Conservation (phyloP, 208 protist genomes). For the Leishmania tarentolae region DNA sequence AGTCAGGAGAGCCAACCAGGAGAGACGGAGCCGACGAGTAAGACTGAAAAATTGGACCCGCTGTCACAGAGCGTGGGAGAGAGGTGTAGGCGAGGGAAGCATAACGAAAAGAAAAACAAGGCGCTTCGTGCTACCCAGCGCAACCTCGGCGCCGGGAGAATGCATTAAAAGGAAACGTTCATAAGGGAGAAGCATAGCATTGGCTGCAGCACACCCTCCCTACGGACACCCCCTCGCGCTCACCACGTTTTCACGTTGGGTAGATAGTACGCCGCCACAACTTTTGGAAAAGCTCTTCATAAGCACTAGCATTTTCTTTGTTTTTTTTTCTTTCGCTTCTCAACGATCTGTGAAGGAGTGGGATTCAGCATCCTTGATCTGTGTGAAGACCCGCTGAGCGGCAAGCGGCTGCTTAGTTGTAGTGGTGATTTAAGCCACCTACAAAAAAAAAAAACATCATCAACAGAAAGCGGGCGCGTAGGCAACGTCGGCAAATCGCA, state of each 20-base stretch:
- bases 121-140: not conserved
- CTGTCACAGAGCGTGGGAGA: not conserved
- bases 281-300: not conserved
- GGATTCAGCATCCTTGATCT: not conserved
- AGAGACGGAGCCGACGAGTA: not conserved
- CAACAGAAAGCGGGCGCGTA: not conserved
- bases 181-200: slow-evolving; percentile 4
- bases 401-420: not conserved
- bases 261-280: not conserved
- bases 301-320: not conserved
- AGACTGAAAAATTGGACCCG: not conserved
- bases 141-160: not conserved
- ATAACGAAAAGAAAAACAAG: not conserved
- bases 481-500: not conserved
- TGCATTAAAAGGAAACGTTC: not conserved
- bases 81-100: not conserved
- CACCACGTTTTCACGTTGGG: not conserved
- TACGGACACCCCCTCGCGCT: not conserved
- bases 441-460: not conserved
- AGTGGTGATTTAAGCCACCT: not conserved
- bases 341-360: not conserved
- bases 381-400: not conserved
- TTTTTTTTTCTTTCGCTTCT: too few species aligned
- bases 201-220: not conserved
- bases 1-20: not conserved